A percentile compares a stretch with the other conserved stretches of the same genome.
phyloP scores from a whole-genome alignment of 2,329 filamentous ascomycete species.

The Parafenestella ontariensis region DNA sequence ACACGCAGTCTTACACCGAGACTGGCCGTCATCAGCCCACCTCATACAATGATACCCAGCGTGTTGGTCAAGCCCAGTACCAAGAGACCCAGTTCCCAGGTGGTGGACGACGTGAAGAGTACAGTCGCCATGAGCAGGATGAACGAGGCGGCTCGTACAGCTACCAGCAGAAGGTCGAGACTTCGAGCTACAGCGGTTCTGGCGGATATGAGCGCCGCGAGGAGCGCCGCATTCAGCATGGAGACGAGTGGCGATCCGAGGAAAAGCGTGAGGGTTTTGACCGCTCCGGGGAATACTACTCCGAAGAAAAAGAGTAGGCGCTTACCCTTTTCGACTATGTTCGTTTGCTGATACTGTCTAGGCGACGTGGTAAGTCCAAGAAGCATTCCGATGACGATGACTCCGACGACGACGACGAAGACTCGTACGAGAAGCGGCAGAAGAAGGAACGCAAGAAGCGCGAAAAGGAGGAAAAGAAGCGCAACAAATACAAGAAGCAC shows the following conservation, averaged over 20 bases:
- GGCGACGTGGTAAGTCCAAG: slow-evolving; percentile 47
- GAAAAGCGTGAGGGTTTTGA: slow-evolving; percentile 47
- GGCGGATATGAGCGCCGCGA: slow-evolving; percentile 67
- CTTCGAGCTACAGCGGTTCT: slow-evolving; percentile 54
- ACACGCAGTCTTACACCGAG: slow-evolving; percentile 67
- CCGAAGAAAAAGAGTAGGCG: slow-evolving; percentile 50
- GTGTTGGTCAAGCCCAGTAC: slow-evolving; percentile 68
- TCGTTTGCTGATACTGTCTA: slow-evolving; percentile 21
- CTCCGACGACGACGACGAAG: slow-evolving; percentile 35
- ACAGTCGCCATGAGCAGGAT: slow-evolving; percentile 66
- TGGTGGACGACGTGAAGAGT: slow-evolving; percentile 66
- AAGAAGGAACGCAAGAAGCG: slow-evolving; percentile 31
- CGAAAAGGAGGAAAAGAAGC: slow-evolving; percentile 30
- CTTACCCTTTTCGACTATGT: not conserved
- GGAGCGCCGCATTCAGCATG: slow-evolving; percentile 60
- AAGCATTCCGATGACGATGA: slow-evolving; percentile 50
- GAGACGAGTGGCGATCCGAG: slow-evolving; percentile 49
- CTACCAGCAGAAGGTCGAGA: slow-evolving; percentile 66
- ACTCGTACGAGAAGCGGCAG: slow-evolving; percentile 29
- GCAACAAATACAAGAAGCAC: slow-evolving; percentile 19
- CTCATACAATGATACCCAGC: slow-evolving; percentile 50
- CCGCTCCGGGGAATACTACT: slow-evolving; percentile 50
- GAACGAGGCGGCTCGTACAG: slow-evolving; percentile 57
- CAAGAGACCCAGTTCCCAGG: slow-evolving; percentile 64
- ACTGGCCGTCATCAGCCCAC: slow-evolving; percentile 60